Evolutionary conservation across 352 stramenopile species (phyloP), one percentile per base, ranked within the genome.

Genomic region (Blastocystis sp.): DNA sequence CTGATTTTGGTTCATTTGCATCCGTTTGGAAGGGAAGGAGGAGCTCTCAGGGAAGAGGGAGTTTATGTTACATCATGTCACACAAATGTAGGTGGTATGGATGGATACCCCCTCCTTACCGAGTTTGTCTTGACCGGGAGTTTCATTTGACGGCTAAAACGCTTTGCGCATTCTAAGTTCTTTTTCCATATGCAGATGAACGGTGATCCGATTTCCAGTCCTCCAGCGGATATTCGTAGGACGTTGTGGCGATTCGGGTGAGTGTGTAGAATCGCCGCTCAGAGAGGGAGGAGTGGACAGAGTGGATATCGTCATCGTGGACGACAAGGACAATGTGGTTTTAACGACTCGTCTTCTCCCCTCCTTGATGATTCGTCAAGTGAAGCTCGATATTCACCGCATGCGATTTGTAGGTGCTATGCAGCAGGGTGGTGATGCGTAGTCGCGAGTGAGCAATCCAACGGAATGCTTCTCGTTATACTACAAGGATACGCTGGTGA

Each of bases 371-470:
- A 65, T 81, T n/a, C 40, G 71, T 21, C 48, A 64, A 64, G 71
- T 81, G 0, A 81, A 81, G 52, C 40, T 65, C 34, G 48, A 81
- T 45, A 65, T 81, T 59, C 38, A 43, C 61, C 40, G 48, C 19
- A 42, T n/a, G 4, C 34, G 65, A 38, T 62, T 66, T 10, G 71
- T 81, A 66, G 71, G 48, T 81, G 24, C n/a, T 21, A 19, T 65
- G 10, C 2, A 24, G 42, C n/a, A 43, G 19, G 42, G 14, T 64
- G 59, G 40, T 45, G 65, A 65, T 64, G 59, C 3, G 17, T 81
- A 81, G 71, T 48, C 7, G 10, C 38, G 19, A n/a, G 34, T 81
- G 42, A 19, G 40, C 19, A 59, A 81, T 66, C 52, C 42, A 62
- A 52, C 42, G 43, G 52, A 81, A 4, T 45, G 24, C 48, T 81